phyloP scores from a whole-genome alignment of 1,284 basidiomycete genomes.

The Fomitopsis schrenkii region DNA sequence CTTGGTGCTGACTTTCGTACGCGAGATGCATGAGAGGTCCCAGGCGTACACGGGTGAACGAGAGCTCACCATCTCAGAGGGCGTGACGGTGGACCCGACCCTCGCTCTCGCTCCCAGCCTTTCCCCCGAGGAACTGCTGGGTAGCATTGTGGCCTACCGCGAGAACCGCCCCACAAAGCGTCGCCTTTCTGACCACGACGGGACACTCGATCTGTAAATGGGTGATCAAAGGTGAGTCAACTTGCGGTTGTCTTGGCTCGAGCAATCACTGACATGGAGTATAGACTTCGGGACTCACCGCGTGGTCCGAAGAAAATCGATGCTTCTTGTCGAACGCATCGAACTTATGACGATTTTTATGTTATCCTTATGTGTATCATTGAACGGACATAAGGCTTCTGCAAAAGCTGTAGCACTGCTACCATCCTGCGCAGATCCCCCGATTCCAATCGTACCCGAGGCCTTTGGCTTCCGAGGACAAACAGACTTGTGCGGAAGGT shows the following conservation, averaged over 20 bases:
- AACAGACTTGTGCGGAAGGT: no score
- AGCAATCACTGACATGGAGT: background rate
- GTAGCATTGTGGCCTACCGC: background rate
- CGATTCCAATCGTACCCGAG: no score
- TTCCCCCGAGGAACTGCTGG: background rate
- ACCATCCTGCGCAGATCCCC: no score
- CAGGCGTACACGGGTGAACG: background rate
- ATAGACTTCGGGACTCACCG: background rate
- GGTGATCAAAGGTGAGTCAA: background rate
- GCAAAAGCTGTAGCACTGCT: no score
- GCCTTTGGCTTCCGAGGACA: no score
- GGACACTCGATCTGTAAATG: background rate
- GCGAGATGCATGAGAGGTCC: background rate
- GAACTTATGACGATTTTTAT: background rate
- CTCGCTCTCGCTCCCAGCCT: background rate
- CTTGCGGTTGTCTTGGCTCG: background rate
- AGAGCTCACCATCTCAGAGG: background rate
- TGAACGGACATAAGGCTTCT: background rate
- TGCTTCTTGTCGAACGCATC: no score
- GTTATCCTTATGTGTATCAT: background rate
- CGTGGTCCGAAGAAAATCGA: background rate
- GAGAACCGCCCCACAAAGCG: constrained; percentile 2
- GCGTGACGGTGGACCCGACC: background rate
- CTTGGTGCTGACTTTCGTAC: background rate
- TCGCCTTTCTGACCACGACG: background rate